Evolutionary conservation across 176 grass and related monocot genomes (phyloP).

Genomic region (Oryza meyeriana): DNA sequence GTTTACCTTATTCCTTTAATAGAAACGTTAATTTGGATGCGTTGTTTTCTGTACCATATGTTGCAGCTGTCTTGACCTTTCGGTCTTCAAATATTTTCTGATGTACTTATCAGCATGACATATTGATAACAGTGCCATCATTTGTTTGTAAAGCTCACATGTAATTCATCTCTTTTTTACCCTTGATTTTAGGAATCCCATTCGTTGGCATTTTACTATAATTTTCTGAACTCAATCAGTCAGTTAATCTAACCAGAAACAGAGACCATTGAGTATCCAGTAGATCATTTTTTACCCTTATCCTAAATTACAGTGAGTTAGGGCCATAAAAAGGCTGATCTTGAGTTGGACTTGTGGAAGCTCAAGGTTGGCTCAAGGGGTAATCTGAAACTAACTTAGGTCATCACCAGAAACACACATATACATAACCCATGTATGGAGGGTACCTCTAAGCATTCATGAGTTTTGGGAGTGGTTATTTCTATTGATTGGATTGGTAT

Average conservation of each 20-base stretch:
- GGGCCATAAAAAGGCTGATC: neutral
- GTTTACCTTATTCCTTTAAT: neutral
- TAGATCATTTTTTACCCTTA: neutral
- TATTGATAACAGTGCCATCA: neutral
- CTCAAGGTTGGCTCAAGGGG: neutral
- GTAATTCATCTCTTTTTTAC: neutral
- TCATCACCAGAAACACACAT: neutral
- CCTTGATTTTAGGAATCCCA: neutral
- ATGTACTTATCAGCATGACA: neutral
- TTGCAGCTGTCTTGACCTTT: neutral
- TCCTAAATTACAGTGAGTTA: neutral
- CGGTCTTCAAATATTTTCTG: neutral
- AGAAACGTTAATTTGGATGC: neutral
- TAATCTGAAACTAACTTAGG: neutral
- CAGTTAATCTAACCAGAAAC: slow-evolving; percentile 7
- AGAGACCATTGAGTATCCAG: neutral
- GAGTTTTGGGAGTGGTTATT: neutral
- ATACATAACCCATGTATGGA: neutral
- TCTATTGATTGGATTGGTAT: neutral
- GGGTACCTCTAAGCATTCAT: neutral
- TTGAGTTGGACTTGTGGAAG: neutral
- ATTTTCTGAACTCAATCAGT: neutral
- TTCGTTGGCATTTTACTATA: neutral
- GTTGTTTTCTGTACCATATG: neutral
- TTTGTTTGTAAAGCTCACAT: neutral